Percentiles rank a stretch among this genome's conserved stretches.
Conservation (phyloP, 2,329 filamentous ascomycete species). For the Colletotrichum euphorbiae region DNA sequence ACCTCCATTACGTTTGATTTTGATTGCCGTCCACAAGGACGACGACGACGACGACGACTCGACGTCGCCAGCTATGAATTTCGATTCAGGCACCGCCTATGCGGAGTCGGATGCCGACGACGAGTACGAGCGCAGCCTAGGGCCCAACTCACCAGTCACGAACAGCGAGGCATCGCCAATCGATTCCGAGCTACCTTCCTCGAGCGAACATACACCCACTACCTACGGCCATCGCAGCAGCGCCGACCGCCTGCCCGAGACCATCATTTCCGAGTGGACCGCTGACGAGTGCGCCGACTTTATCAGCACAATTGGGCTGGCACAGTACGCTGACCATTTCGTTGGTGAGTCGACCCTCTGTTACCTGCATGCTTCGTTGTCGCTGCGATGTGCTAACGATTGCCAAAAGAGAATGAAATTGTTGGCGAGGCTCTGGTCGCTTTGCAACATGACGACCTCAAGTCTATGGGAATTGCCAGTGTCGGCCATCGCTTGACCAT, state of each 20-base stretch:
- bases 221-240: conserved; percentile 77
- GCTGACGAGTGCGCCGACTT: conserved; percentile 93
- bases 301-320: conserved; percentile 80
- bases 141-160: conserved; percentile 74
- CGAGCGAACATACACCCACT: conserved; percentile 81
- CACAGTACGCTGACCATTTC: conserved; percentile 86
- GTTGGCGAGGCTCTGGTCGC: conserved; percentile 91
- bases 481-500: conserved; percentile 96
- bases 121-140: conserved; percentile 81
- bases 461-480: conserved; percentile 92
- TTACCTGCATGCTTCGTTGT: not conserved
- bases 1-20: not conserved
- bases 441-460: conserved; percentile 90
- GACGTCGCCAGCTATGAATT: conserved; percentile 60
- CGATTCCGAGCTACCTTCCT: conserved; percentile 77
- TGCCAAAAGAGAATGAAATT: conserved; percentile 84
- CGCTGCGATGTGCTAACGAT: not conserved
- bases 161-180: conserved; percentile 78
- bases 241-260: conserved; percentile 76
- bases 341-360: conserved; percentile 71
- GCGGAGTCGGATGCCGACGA: conserved; percentile 86
- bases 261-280: conserved; percentile 83
- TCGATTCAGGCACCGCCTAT: conserved; percentile 76
- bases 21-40: not conserved
- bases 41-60: conserved; percentile 1